A percentile compares a stretch with the other conserved stretches of the same genome.
phyloP scores from a whole-genome alignment of 2,329 filamentous ascomycete species.

The Venturiaceae sp. region DNA sequence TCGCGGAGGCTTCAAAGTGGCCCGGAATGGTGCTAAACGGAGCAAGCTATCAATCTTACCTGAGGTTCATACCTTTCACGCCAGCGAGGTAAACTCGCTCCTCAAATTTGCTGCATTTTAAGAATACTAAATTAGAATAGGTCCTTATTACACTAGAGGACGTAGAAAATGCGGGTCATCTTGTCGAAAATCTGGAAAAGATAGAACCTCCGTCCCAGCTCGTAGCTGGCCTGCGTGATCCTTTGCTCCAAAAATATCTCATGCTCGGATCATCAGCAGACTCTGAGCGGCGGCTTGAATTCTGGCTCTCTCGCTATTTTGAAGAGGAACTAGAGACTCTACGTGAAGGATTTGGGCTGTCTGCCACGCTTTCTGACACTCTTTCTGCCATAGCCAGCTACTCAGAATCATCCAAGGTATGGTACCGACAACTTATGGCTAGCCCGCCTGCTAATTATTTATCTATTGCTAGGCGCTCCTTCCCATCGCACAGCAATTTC shows the following conservation, averaged over 20 bases:
- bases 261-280: conserved; percentile 37
- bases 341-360: conserved; percentile 12
- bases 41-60: conserved; percentile 46
- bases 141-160: conserved; percentile 55
- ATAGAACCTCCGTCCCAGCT: conserved; percentile 77
- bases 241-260: conserved; percentile 66
- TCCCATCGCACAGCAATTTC: conserved; percentile 20
- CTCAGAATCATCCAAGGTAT: conserved; percentile 24
- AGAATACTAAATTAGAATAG: conserved; percentile 11
- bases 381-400: conserved; percentile 22
- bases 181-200: conserved; percentile 64
- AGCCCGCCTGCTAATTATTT: conserved; percentile 7
- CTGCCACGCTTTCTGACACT: conserved; percentile 19
- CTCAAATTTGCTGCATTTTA: neutral
- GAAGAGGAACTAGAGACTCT: conserved; percentile 23
- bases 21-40: conserved; percentile 40
- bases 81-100: conserved; percentile 44
- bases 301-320: conserved; percentile 28
- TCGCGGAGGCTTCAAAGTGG: conserved; percentile 53
- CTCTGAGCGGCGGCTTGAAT: conserved; percentile 19
- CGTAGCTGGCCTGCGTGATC: conserved; percentile 65
- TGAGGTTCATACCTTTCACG: conserved; percentile 63
- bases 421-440: neutral
- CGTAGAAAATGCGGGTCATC: conserved; percentile 58
- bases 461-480: conserved; percentile 19